Evolutionary conservation across 305 asterid species (phyloP).

Genomic region (Ilex paraguariensis): DNA sequence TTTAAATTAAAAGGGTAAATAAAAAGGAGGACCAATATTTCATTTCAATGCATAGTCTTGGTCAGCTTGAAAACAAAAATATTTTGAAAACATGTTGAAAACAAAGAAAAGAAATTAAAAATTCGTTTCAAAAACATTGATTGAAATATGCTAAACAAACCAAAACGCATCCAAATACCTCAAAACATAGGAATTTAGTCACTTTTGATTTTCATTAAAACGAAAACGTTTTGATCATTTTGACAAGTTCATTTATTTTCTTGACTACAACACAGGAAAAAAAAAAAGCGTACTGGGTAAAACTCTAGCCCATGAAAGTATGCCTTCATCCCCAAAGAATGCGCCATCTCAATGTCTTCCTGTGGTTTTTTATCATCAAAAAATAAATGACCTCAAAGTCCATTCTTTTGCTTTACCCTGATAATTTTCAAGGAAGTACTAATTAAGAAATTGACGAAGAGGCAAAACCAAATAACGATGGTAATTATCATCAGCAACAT

Average conservation of each 20-base stretch:
- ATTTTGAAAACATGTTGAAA: too few species aligned
- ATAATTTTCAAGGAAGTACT: background rate
- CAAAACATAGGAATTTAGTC: too few species aligned
- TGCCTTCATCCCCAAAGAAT: constrained; percentile 61
- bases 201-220: too few species aligned
- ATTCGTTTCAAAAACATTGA: background rate
- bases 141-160: too few species aligned
- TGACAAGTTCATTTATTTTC: too few species aligned
- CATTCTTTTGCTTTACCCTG: background rate
- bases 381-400: background rate
- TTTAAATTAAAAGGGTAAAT: background rate
- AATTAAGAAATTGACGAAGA: background rate
- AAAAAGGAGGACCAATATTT: background rate
- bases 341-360: constrained; percentile 77
- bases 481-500: constrained; percentile 78
- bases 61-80: background rate
- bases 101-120: background rate
- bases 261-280: too few species aligned
- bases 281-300: constrained; percentile 59
- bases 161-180: too few species aligned
- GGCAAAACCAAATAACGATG: constrained; percentile 61
- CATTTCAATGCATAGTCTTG: too few species aligned
- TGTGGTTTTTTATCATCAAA: constrained; percentile 12
- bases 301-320: constrained; percentile 92
- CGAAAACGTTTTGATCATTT: too few species aligned